Conservation (phyloP, 257 asterid genomes). For the Lantana camara region DNA sequence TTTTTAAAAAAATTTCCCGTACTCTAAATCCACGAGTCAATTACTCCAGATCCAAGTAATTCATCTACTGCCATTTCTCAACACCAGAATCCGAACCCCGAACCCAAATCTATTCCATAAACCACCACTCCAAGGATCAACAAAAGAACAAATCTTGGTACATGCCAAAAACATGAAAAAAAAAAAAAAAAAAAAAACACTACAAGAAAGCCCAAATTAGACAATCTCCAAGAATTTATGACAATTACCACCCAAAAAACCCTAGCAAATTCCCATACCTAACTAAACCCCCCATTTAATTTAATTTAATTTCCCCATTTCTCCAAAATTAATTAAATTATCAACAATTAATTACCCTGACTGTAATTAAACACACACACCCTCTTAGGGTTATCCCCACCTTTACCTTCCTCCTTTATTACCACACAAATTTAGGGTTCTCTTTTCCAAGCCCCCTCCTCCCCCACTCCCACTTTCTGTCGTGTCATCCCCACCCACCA, state of each 20-base stretch:
- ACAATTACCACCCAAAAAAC: not conserved
- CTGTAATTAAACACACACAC: not conserved
- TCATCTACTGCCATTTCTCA: no score
- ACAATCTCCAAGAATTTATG: not conserved
- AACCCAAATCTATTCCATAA: no score
- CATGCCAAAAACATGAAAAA: no score
- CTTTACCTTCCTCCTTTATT: slow-evolving; percentile 38
- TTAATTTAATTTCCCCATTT: no score
- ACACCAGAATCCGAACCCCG: no score
- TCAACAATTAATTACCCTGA: slow-evolving; percentile 5
- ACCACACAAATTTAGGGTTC: slow-evolving; percentile 53
- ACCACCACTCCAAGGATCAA: no score
- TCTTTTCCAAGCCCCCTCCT: not conserved
- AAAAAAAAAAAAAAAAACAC: no score
- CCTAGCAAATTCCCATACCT: slow-evolving; percentile 22
- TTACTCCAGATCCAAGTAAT: no score
- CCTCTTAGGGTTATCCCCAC: slow-evolving; percentile 45
- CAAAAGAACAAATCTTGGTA: no score
- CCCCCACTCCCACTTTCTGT: slow-evolving; percentile 25
- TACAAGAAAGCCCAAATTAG: not conserved
- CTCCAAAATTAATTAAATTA: slow-evolving; percentile 7
- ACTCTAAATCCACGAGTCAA: no score
- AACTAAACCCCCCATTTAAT: slow-evolving; percentile 30
- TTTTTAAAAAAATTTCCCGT: no score
- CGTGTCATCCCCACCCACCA: slow-evolving; percentile 29